Base-by-base conservation (phyloP, 805 yeast species). In the Yarrowia sp. region DNA sequence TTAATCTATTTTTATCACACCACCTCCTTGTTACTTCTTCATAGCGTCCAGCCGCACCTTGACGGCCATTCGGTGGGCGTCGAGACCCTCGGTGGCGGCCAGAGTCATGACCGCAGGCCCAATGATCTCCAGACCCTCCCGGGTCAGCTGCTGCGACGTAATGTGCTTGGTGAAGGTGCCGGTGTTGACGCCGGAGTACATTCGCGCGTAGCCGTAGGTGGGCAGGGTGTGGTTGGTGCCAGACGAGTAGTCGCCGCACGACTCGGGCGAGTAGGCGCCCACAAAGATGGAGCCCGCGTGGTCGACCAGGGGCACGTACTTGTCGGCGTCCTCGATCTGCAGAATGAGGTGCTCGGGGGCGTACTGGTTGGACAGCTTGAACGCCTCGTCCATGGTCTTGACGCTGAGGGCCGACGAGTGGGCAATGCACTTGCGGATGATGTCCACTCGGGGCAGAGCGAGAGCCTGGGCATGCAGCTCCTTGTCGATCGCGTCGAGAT, bases 211-310 rank as follows among this genome's bases (percentile, higher is more conserved):
- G 64, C 99, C 99, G 77, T 95, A 95, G 0, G 99, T 95, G 70
- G 99, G 99, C 74, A 95, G 84, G 0, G 99, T 95, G 81, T 95
- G 99, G 84, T 95, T 95, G 5, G 99, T 95, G 78, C 99, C 99
- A 70, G 93, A 86, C 0, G 98, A 93, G 81, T 95, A 95, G 81
- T 95, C 99, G 76, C 99, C 99, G 79, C 98, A 93, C 2, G 97
- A 90, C 79, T 95, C 99, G 64, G 99, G 99, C 1, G 97, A 90
- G 78, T 90, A 90, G 4, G 94, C 89, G 55, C 99, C 99, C 69
- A 95, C 98, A 76, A 95, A 95, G 32, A 95, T 95, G 41, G 97
- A 89, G 48, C 99, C 99, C 7, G 99, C 99, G 77, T 95, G 89
- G 72, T 90, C 89, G 43, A 95, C 93, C 72, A 84, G 80, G 40